Evolutionary conservation across 1,284 basidiomycete species (phyloP), one percentile per base, ranked within the genome.

Genomic region (Cutaneotrichosporon dermatis): DNA sequence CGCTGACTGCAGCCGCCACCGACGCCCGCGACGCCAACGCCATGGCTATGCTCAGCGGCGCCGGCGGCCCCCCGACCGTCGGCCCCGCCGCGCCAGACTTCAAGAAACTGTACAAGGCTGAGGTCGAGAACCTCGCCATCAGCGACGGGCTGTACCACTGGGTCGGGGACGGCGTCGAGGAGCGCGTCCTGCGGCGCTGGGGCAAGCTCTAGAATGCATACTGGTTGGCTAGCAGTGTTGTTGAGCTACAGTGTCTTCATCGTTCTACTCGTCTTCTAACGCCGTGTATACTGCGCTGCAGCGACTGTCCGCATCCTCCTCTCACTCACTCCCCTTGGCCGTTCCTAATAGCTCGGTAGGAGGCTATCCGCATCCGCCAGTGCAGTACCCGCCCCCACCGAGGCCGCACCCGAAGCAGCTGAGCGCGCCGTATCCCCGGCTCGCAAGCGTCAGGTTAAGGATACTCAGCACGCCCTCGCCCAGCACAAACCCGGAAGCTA

Each of bases 401-500:
- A 72, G 83, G 77, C 79, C 88, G 86, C 73, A 91, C 74, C 65
- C 90, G 84, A 74, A 88, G 76, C 94, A 98, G 68, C 89, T 93
- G 35, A 82, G 79, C 2, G 86, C 85, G 10, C 86, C 87, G 8
- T 90, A 80, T 0, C 91, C 91, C 45, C 82, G 82, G 44, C 87
- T 89, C 66, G 86, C 85, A 63, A 95, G 76, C 8, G 88, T 73
- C 53, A 98, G 81, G 7, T 88, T 86, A 36, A 93, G 78, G 48
- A 98, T 85, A 71, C 91, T 93, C 33, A 90, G 82, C 43, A 96
- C 87, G 2, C 94, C 82, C 65, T 98, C 94, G 35, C 94, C 94
- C 15, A 98, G 81, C 35, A 98, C 95, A 70, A 98, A 96, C 1
- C 94, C 94, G 69, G 89, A 92, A 4, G 94, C 95, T 37, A 96